Evolutionary conservation across 495 filamentous ascomycete species (phyloP), one percentile per base, ranked within the genome.

Genomic region (Aspergillus ostianus): DNA sequence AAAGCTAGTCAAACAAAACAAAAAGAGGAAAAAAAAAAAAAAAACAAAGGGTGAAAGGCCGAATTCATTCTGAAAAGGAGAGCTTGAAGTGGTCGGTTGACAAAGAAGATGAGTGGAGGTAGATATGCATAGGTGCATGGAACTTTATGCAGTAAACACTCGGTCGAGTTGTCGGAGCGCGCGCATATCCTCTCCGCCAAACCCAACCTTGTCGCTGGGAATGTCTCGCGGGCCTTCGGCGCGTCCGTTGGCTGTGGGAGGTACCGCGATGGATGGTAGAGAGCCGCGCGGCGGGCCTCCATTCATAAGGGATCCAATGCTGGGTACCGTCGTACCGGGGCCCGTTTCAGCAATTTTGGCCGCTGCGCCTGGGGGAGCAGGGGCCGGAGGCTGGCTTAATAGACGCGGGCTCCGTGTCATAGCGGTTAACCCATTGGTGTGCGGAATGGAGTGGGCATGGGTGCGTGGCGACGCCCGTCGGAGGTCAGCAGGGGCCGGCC

Each of bases 111-210:
- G 15, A 15, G 36, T 41, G 8, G 4, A 41, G 36, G 10, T 4
- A 15, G 12, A 17, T 15, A 41, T 41, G 36, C 36, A 41, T 41
- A 41, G 36, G 36, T 15, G 10, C 9, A 41, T 1, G 13, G 5
- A 32, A 46, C 6, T 47, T 65, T 60, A 75, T 26, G 69, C 69
- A 13, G 67, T 77, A 53, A 80, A 80, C 2, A 78, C 76, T 15
- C 76, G 73, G 68, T 92, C 85, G 51, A 92, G 73, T 53, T 87
- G 83, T 56, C 83, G 80, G 47, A 91, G 73, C 0, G 86, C 86
- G 53, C 86, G 73, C 64, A 81, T 81, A 60, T 91, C 88, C 65
- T 91, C 87, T 8, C 82, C 80, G 44, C 73, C 72, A 62, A 84
- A 87, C 27, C 80, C 80, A 29, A 87, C 74, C 66, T 87, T 88